Evolutionary conservation across 1,139 yeast genomes (phyloP).

Genomic region (Candida dubliniensis): DNA sequence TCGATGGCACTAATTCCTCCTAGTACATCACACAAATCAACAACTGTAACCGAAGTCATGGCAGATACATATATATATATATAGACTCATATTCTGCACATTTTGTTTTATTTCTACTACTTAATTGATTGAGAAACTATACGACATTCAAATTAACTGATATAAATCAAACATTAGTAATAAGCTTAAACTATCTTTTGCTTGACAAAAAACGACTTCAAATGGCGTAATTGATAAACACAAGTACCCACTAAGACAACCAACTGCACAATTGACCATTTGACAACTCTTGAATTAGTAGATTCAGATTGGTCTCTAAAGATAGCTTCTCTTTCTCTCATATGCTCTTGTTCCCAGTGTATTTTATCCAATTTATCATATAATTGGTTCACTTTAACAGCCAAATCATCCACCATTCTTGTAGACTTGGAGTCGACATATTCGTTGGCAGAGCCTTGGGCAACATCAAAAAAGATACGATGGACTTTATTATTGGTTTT

Average conservation of each 20-base stretch:
- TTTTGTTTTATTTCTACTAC: neutral
- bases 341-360: constrained; percentile 47
- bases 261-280: constrained; percentile 49
- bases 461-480: constrained; percentile 48
- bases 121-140: neutral
- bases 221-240: constrained; percentile 50
- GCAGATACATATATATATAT: no score
- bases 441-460: constrained; percentile 49
- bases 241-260: constrained; percentile 49
- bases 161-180: neutral
- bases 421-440: constrained; percentile 50
- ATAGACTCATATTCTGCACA: no score
- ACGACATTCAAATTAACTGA: neutral
- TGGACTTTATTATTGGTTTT: constrained; percentile 35
- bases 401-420: constrained; percentile 44
- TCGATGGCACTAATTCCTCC: no score
- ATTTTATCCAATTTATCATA: constrained; percentile 45
- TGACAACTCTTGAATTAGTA: constrained; percentile 47
- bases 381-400: constrained; percentile 38
- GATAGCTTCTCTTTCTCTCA: constrained; percentile 48
- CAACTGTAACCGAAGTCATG: no score
- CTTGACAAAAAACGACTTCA: constrained; percentile 52
- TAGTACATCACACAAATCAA: no score
- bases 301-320: constrained; percentile 50
- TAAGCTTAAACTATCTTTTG: constrained; percentile 45